A percentile compares a stretch with the other conserved stretches of the same genome.
phyloP scores from a whole-genome alignment of 495 filamentous ascomycete species.

The Aspergillus diversus region DNA sequence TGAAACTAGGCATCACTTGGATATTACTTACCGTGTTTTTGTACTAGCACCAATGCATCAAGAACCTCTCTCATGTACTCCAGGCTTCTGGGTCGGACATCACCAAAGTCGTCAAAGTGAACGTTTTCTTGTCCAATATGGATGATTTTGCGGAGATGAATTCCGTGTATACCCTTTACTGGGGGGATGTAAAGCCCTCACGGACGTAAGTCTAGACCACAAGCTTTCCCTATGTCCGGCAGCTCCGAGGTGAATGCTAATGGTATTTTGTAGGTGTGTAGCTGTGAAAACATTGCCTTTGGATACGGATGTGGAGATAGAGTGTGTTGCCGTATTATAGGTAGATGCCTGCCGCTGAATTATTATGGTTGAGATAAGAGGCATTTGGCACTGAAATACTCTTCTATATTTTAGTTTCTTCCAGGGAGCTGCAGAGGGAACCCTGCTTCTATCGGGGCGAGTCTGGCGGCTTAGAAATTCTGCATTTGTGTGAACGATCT shows the following conservation, averaged over 20 bases:
- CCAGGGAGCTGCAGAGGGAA: too few relatives aligned
- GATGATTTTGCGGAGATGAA: conserved; percentile 71
- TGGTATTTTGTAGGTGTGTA: conserved; percentile 50
- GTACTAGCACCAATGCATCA: conserved; percentile 50
- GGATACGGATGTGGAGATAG: conserved; percentile 72
- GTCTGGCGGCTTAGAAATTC: too few relatives aligned
- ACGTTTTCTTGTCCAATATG: conserved; percentile 72
- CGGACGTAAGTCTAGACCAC: conserved; percentile 45
- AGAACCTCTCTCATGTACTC: conserved; percentile 67
- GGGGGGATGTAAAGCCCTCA: conserved; percentile 60
- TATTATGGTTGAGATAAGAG: too few relatives aligned
- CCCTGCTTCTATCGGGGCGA: too few relatives aligned
- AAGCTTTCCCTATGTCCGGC: background rate
- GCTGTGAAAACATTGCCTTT: conserved; percentile 67
- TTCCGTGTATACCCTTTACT: conserved; percentile 59
- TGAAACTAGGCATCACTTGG: background rate
- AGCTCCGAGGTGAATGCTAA: background rate
- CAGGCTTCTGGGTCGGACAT: conserved; percentile 63
- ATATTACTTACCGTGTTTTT: background rate
- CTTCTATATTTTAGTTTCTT: too few relatives aligned
- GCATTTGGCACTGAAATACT: too few relatives aligned
- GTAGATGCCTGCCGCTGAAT: too few relatives aligned
- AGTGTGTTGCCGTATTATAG: conserved; percentile 55
- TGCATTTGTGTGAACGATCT: too few relatives aligned
- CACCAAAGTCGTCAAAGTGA: conserved; percentile 70